Base-by-base conservation (phyloP, 2,329 filamentous ascomycete genomes). In the Keithomyces neogunnii region DNA sequence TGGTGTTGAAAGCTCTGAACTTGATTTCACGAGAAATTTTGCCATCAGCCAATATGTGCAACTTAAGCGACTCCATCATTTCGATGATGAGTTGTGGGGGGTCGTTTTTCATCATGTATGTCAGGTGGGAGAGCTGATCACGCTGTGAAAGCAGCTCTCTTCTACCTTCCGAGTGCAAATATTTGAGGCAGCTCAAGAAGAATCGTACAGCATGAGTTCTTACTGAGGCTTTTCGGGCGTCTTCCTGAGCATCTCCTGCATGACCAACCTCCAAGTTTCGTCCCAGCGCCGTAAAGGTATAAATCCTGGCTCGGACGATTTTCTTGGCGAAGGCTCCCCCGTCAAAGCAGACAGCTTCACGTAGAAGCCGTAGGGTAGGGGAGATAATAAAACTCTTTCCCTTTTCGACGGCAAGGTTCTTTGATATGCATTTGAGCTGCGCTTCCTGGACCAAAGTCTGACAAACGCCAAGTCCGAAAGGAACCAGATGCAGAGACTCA, bases 341-440 rank as follows among this genome's bases (percentile, higher is more conserved):
- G 67, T 97, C 91, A 56, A 96, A 86, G 50, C 77, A 83, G 13
- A 89, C 81, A n/a, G 91, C 78, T 69, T 99, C 92, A 48, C 85
- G 88, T 53, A 99, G 77, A 48, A 99, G 72, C 51, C 92, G 84
- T 53, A 99, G 72, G 29, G 88, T 91, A 1, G 93, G 92, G 3
- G 89, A 93, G 54, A 96, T 91, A 53, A 97, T 74, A 66, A 88
- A 89, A 39, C 90, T 89, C 63, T 95, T 96, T 46, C 82, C 78
- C 66, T 89, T 91, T 29, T 88, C 85, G 0, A 88, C 82, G 3
- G 88, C 85, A 19, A 97, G 71, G 53, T 89, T 89, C 53, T 85
- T 84, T 33, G 88, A 84, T 29, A 97, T 71, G 3, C 95, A 78
- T 59, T 91, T 89, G 56, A 91, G 75, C 58, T 96, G 89, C 30